Percentiles rank a stretch among this genome's conserved stretches.
Conservation (phyloP, 768 basidiomycete species). For the Boletus pseudopeckii region DNA sequence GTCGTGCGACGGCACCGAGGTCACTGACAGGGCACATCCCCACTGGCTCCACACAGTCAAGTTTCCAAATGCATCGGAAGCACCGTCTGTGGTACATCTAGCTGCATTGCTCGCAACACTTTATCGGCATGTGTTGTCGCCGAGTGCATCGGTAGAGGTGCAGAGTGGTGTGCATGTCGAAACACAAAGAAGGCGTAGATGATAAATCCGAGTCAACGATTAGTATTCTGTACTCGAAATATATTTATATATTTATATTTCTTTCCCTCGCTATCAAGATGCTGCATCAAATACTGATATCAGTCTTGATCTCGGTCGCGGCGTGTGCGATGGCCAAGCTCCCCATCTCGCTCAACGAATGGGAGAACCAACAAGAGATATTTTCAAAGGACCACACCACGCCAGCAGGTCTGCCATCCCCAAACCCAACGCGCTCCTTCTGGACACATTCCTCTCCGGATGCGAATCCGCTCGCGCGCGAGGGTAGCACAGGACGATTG, state of each 20-base stretch:
- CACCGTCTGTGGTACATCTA: no score
- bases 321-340: slow-evolving; percentile 9
- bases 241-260: neutral
- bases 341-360: neutral
- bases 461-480: slow-evolving; percentile 63
- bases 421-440: slow-evolving; percentile 67
- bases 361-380: slow-evolving; percentile 1
- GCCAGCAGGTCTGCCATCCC: slow-evolving; percentile 45
- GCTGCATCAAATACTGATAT: neutral
- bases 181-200: no score
- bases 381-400: slow-evolving; percentile 1
- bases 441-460: slow-evolving; percentile 58
- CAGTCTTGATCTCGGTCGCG: neutral
- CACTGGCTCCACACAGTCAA: no score
- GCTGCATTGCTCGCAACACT: no score
- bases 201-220: no score
- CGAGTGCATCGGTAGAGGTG: no score
- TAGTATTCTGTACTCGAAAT: no score
- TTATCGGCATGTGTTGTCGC: no score
- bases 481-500: slow-evolving; percentile 63
- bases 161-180: no score
- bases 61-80: no score
- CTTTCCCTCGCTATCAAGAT: neutral
- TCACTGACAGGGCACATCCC: no score
- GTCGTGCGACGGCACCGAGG: no score